Percentiles rank a stretch among this genome's conserved stretches.
Evolutionary conservation across 148 eudicot genomes (phyloP).

Genomic region (Diospyros lotus): DNA sequence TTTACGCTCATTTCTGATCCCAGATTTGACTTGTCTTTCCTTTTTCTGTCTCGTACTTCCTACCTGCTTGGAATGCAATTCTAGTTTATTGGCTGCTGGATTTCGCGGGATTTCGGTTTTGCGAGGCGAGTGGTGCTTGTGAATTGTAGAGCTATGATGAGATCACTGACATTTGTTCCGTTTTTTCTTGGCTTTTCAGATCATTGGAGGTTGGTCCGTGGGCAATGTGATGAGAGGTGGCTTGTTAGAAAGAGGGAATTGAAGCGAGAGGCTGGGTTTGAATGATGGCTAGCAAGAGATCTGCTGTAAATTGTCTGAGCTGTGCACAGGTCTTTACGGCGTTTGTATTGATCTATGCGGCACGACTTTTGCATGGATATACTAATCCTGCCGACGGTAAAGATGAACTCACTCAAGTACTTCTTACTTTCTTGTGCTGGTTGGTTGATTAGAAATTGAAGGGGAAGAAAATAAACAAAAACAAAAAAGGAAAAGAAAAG

Average conservation of each 20-base stretch:
- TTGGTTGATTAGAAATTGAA: constrained; percentile 5
- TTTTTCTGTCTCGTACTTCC: neutral
- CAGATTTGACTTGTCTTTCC: neutral
- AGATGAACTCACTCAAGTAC: neutral
- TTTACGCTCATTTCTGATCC: neutral
- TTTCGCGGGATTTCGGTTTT: neutral
- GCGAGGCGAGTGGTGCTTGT: neutral
- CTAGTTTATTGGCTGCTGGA: neutral
- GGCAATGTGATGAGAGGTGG: constrained; percentile 20
- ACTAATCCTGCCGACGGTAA: constrained; percentile 72
- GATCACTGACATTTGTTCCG: neutral
- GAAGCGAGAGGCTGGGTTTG: constrained; percentile 19
- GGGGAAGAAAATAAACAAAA: neutral
- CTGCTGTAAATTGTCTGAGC: constrained; percentile 17
- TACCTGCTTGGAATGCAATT: neutral
- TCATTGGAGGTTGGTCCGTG: constrained; percentile 13
- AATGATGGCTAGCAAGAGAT: constrained; percentile 56
- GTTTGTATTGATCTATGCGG: constrained; percentile 29
- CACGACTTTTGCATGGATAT: constrained; percentile 28
- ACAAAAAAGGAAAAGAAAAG: no score
- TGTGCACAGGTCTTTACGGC: constrained; percentile 22
- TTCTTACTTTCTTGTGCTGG: neutral
- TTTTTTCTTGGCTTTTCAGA: constrained; percentile 19
- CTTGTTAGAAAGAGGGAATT: constrained; percentile 16
- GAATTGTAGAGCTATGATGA: constrained; percentile 1